A percentile compares a stretch with the other conserved stretches of the same genome.
phyloP scores from a whole-genome alignment of 2,329 filamentous ascomycete species.

The Fusarium nodosum region DNA sequence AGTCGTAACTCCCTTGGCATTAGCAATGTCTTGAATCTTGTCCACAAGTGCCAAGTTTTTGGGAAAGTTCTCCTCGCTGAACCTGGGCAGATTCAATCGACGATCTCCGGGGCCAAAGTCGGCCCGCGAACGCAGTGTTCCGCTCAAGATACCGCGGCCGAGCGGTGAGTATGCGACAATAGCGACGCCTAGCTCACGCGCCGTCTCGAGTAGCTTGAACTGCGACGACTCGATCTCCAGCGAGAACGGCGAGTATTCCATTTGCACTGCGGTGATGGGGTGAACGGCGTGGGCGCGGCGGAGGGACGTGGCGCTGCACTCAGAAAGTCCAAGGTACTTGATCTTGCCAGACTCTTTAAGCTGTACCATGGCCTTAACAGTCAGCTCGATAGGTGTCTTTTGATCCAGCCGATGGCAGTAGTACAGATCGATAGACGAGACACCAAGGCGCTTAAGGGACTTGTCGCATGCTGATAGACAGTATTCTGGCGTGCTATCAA shows the following conservation, averaged over 20 bases:
- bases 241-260: neutral
- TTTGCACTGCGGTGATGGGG: neutral
- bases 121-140: neutral
- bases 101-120: neutral
- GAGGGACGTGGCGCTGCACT: neutral
- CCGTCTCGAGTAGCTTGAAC: neutral
- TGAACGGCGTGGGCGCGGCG: neutral
- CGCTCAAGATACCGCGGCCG: neutral
- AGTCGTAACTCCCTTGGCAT: neutral
- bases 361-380: neutral
- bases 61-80: neutral
- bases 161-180: neutral
- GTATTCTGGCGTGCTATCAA: neutral
- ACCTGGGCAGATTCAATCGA: neutral
- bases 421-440: neutral
- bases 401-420: neutral
- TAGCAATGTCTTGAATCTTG: neutral
- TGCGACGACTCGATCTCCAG: neutral
- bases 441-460: neutral
- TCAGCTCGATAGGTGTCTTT: neutral
- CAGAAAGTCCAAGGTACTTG: neutral
- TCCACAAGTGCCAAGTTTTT: neutral
- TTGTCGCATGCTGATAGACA: neutral
- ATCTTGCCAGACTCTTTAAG: neutral
- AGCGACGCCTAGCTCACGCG: neutral